Evolutionary conservation across 1,284 basidiomycete species (phyloP).

Genomic region (Pseudomicrostroma phylloplanum): DNA sequence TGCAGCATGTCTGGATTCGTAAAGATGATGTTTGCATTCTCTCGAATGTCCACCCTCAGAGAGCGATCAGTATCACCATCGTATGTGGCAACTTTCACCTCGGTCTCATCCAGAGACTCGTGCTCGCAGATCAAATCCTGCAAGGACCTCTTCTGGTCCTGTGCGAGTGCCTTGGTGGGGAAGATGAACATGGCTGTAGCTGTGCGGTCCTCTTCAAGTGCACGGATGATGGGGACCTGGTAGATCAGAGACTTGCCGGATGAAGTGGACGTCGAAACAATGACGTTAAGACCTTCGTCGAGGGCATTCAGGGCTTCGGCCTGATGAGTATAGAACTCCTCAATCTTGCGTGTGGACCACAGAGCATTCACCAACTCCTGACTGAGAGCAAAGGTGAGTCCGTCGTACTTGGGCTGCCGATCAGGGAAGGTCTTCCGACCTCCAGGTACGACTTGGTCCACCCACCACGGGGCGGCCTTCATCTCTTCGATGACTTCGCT

Average conservation of each 20-base stretch:
- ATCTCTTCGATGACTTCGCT: slow-evolving; percentile 36
- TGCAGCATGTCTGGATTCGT: slow-evolving; percentile 73
- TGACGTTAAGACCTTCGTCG: slow-evolving; percentile 63
- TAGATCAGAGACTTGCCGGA: slow-evolving; percentile 86
- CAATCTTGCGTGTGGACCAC: slow-evolving; percentile 62
- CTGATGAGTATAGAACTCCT: slow-evolving; percentile 70
- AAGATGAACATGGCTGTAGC: slow-evolving; percentile 79
- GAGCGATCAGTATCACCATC: slow-evolving; percentile 81
- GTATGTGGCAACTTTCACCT: slow-evolving; percentile 67
- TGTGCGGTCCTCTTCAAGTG: slow-evolving; percentile 61
- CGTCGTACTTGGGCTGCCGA: slow-evolving; percentile 24
- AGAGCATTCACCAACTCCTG: slow-evolving; percentile 61
- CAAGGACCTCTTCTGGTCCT: slow-evolving; percentile 65
- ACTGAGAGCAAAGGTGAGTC: slow-evolving; percentile 30
- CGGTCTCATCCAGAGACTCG: slow-evolving; percentile 60
- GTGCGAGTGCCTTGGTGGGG: slow-evolving; percentile 87
- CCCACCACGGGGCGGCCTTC: slow-evolving; percentile 39
- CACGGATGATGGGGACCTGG: slow-evolving; percentile 63
- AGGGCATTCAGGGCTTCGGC: slow-evolving; percentile 68
- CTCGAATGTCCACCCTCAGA: slow-evolving; percentile 50
- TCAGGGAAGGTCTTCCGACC: slow-evolving; percentile 38
- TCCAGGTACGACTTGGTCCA: slow-evolving; percentile 48
- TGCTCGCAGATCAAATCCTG: slow-evolving; percentile 59
- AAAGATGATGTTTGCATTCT: slow-evolving; percentile 53
- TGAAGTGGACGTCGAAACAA: slow-evolving; percentile 83